Evolutionary conservation across 2,329 filamentous ascomycete species (phyloP).

Genomic region (Sclerotinia minor): DNA sequence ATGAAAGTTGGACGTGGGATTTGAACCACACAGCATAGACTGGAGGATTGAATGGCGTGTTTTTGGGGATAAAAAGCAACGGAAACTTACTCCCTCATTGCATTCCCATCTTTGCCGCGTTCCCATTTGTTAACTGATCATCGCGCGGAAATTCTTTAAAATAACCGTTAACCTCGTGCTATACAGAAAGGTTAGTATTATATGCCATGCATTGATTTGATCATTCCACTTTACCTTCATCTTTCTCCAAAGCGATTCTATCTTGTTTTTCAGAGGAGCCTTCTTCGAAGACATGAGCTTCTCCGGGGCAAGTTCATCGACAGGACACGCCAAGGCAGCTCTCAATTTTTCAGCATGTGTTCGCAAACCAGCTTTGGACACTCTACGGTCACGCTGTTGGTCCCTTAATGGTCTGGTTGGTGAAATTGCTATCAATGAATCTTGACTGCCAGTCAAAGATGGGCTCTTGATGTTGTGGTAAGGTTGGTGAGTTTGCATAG

Average conservation of each 20-base stretch:
- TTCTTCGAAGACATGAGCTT: neutral
- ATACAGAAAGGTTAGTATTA: neutral
- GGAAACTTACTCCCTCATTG: neutral
- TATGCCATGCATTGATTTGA: neutral
- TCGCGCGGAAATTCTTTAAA: neutral
- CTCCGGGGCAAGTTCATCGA: neutral
- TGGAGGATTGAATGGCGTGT: neutral
- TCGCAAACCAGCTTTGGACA: neutral
- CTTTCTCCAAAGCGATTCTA: constrained; percentile 5
- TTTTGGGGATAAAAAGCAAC: neutral
- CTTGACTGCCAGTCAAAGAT: constrained; percentile 15
- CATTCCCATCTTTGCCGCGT: neutral
- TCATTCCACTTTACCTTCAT: neutral
- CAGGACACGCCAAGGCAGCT: constrained; percentile 13
- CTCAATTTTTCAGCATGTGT: constrained; percentile 17
- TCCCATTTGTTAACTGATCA: neutral
- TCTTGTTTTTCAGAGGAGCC: constrained; percentile 12
- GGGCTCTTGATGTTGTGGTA: neutral
- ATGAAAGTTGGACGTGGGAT: neutral
- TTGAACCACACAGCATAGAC: neutral
- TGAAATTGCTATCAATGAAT: constrained; percentile 5
- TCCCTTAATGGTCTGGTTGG: neutral
- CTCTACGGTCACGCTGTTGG: neutral
- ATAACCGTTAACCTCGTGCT: neutral
- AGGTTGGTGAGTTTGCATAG: neutral